Evolutionary conservation across 495 filamentous ascomycete species (phyloP).

Genomic region (Sordaria brevicollis): DNA sequence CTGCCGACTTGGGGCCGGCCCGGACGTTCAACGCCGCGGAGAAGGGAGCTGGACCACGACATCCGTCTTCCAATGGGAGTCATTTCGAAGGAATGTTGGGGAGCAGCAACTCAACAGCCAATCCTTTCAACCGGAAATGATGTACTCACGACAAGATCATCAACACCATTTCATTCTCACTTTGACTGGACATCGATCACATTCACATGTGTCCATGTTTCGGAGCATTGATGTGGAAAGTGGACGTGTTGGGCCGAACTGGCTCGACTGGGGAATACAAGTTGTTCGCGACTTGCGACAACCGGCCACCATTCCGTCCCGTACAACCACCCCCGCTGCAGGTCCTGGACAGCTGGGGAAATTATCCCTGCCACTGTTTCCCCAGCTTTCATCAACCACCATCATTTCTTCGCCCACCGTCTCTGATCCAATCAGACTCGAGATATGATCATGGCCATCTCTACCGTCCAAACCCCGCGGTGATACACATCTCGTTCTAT

Average conservation of each 20-base stretch:
- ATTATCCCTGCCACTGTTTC: not conserved
- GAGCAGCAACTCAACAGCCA: not conserved
- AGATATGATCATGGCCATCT: not conserved
- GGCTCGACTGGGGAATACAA: not conserved
- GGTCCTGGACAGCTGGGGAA: not conserved
- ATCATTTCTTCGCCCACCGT: not conserved
- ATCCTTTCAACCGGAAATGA: not conserved
- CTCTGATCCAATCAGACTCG: not conserved
- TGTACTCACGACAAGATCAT: not conserved
- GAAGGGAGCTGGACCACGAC: not conserved
- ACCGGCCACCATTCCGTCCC: not conserved
- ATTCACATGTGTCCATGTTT: not conserved
- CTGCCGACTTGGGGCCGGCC: too few species aligned
- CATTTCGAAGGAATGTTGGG: not conserved
- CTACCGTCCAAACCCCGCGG: not conserved
- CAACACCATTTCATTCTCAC: not conserved
- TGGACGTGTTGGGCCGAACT: not conserved
- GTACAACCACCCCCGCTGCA: not conserved
- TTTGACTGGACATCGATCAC: not conserved
- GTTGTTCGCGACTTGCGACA: too few species aligned
- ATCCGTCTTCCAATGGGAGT: not conserved
- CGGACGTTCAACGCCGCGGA: too few species aligned
- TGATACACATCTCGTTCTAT: not conserved
- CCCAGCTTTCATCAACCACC: not conserved
- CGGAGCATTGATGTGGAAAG: not conserved